Percentiles rank a stretch among this genome's conserved stretches.
Evolutionary conservation across 805 yeast species (phyloP).

Genomic region (Wickerhamomyces bovis): DNA sequence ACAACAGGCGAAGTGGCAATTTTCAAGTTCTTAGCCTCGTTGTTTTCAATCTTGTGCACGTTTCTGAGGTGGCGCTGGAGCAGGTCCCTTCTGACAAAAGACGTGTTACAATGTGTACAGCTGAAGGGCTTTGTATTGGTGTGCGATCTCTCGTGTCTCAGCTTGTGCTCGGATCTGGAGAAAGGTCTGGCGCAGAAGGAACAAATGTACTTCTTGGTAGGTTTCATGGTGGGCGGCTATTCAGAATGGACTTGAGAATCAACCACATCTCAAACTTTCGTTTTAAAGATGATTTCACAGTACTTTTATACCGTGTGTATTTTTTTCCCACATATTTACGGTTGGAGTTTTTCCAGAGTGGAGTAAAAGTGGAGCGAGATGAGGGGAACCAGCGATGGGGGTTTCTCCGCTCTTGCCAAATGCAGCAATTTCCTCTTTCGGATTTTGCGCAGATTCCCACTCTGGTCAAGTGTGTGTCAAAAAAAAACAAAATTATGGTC

Average conservation of each 20-base stretch:
- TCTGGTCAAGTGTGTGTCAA: too few species aligned
- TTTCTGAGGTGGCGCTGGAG: conserved; percentile 13
- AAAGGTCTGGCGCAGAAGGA: conserved; percentile 14
- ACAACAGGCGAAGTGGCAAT: background rate
- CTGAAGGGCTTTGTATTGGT: conserved; percentile 15
- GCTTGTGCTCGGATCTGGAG: conserved; percentile 12
- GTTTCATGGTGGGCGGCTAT: background rate
- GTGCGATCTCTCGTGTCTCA: conserved; percentile 14
- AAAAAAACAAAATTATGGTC: too few species aligned
- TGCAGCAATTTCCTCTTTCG: background rate
- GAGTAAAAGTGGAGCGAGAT: background rate
- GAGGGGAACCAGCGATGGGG: background rate
- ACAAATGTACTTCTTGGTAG: conserved; percentile 13
- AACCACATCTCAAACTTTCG: background rate
- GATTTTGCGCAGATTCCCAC: too few species aligned
- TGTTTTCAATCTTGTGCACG: conserved; percentile 9
- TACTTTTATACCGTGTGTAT: background rate
- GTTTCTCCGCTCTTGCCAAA: background rate
- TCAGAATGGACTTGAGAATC: too few species aligned
- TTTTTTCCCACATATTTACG: too few species aligned
- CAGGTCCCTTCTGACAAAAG: conserved; percentile 14
- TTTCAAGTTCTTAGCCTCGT: background rate
- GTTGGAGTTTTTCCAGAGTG: background rate
- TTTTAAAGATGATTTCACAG: background rate
- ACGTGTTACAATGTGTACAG: conserved; percentile 8